phyloP scores from a whole-genome alignment of 768 basidiomycete genomes.

The Macrolepiota fuliginosa region DNA sequence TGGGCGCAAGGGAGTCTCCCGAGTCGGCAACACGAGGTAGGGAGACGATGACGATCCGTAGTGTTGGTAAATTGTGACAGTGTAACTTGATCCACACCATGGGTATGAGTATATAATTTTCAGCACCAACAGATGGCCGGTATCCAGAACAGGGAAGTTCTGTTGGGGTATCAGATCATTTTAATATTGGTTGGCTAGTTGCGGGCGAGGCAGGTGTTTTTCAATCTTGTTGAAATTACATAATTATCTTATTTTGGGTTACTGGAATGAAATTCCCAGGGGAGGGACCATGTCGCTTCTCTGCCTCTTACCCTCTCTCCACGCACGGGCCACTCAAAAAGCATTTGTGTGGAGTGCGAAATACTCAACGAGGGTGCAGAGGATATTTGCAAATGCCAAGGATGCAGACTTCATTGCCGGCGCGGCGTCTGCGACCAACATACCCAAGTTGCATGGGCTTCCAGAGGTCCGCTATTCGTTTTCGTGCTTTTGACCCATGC shows the following conservation, averaged over 20 bases:
- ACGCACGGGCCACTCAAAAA: neutral
- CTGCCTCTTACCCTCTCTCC: neutral
- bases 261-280: neutral
- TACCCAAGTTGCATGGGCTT: slow-evolving; percentile 38
- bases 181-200: neutral
- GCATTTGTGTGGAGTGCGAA: neutral
- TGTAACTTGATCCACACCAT: neutral
- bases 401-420: slow-evolving; percentile 38
- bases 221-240: neutral
- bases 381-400: slow-evolving; percentile 27
- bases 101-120: neutral
- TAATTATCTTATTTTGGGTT: neutral
- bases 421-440: slow-evolving; percentile 32
- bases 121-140: neutral
- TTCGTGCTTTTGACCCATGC: neutral
- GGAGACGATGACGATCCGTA: neutral
- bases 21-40: neutral
- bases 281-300: neutral
- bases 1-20: neutral
- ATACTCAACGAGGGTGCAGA: slow-evolving; percentile 17
- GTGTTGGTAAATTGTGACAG: neutral
- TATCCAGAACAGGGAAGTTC: neutral
- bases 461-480: slow-evolving; percentile 35
- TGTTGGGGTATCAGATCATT: neutral
- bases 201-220: no score